A percentile compares a stretch with the other conserved stretches of the same genome.
Conservation (phyloP, 2,329 filamentous ascomycete species). For the Aspergillus sp. region DNA sequence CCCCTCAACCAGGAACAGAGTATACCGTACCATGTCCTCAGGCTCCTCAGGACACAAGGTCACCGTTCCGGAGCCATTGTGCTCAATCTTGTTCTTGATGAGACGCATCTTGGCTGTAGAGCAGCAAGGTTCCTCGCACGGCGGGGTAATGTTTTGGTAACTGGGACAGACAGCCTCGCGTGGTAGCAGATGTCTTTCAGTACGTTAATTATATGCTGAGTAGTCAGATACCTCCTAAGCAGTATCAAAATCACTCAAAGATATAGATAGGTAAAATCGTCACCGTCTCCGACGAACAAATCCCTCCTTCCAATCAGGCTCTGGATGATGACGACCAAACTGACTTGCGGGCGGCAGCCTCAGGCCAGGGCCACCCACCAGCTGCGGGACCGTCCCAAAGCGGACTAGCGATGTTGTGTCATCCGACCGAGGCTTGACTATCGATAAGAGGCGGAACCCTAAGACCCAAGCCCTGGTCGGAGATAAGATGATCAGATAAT, state of each 20-base stretch:
- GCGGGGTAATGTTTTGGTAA: not conserved
- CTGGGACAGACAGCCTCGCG: too few species aligned
- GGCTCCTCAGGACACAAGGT: conserved; percentile 71
- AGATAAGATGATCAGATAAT: not conserved
- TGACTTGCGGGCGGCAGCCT: not conserved
- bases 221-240: too few species aligned
- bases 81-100: conserved; percentile 67
- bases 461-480: conserved; percentile 8
- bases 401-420: conserved; percentile 3
- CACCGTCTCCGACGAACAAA: too few species aligned
- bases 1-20: not conserved
- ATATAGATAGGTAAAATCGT: too few species aligned
- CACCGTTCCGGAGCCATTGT: conserved; percentile 65
- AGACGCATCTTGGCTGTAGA: conserved; percentile 58
- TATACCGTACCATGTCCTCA: conserved; percentile 66
- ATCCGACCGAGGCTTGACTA: conserved; percentile 13
- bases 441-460: conserved; percentile 26
- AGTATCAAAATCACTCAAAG: too few species aligned
- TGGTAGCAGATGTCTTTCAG: too few species aligned
- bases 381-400: conserved; percentile 19
- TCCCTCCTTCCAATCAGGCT: too few species aligned
- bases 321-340: not conserved
- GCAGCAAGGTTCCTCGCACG: not conserved
- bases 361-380: conserved; percentile 6
- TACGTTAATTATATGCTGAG: too few species aligned